These are phyloP conservation scores for Oidiodendron maius DNA, from an alignment of 495 filamentous ascomycete genomes.

Conservation along the genomic window DNA sequence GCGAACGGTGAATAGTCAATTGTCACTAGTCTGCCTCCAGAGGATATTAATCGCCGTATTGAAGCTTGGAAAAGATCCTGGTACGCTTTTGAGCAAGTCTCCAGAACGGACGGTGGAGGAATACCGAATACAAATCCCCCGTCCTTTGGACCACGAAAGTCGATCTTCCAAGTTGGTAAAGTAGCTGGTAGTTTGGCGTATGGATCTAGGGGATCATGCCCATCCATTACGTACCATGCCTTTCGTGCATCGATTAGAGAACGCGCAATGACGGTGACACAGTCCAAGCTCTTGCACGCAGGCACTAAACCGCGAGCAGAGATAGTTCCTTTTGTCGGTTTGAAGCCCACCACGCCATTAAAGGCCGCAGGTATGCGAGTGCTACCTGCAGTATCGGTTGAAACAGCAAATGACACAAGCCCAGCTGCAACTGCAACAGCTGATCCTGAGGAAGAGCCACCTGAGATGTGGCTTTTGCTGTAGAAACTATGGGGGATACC, in stretches of 20 bases:
- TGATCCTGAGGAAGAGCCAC: conserved; percentile 58
- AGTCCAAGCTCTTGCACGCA: conserved; percentile 57
- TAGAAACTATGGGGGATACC: conserved; percentile 47
- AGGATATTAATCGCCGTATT: conserved; percentile 35
- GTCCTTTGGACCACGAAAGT: conserved; percentile 31
- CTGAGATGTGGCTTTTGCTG: conserved; percentile 50
- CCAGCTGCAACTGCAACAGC: conserved; percentile 51
- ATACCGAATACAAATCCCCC: conserved; percentile 50
- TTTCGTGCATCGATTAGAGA: conserved; percentile 49
- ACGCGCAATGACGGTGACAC: conserved; percentile 50
- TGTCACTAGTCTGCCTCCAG: conserved; percentile 43
- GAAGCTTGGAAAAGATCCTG: conserved; percentile 39
- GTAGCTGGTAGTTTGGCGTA: conserved; percentile 43
- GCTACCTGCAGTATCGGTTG: conserved; percentile 63
- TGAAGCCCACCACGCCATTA: conserved; percentile 62
- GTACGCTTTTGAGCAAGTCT: conserved; percentile 39
- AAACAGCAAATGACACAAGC: conserved; percentile 56
- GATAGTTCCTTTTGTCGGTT: conserved; percentile 61
- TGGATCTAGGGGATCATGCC: conserved; percentile 47
- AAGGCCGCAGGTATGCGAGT: conserved; percentile 56
- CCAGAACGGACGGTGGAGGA: conserved; percentile 40
- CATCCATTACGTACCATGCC: conserved; percentile 50
- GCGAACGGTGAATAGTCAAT: conserved; percentile 52
- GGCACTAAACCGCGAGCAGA: conserved; percentile 54
- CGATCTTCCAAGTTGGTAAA: conserved; percentile 35